Evolutionary conservation across 768 basidiomycete species (phyloP), one percentile per base, ranked within the genome.

Genomic region (Boletus speciosus): DNA sequence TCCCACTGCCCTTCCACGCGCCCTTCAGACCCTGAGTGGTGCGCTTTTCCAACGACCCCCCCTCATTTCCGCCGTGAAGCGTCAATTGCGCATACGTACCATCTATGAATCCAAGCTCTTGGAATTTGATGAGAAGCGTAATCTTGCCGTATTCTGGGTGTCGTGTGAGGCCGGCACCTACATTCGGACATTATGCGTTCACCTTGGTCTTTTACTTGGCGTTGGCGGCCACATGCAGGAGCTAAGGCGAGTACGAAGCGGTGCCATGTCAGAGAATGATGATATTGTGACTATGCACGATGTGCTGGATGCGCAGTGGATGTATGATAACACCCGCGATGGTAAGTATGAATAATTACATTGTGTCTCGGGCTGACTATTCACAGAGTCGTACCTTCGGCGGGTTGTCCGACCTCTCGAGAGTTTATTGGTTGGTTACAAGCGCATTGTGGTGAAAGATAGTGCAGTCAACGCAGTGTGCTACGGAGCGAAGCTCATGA

Each of bases 191-290:
- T 80, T 99, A 42, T 99, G 97, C 70, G 97, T 99, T 14, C 97
- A 99, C 73, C 76, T 99, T 50, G 97, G 97, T 54, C 79, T 99
- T 48, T 57, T 99, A 39, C 78, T 98, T 36, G 97, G 97, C 57
- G 96, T 98, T 29, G 97, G 97, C 23, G 97, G 95, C n/a, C 97
- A 99, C 73, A 99, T 99, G 97, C 96, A 99, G 75, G 97, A 99
- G 71, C 80, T 99, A 54, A 81, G 97, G 63, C 78, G 97, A 63
- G 96, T 98, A 14, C 78, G 97, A 60, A 92, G 88, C 68, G 97
- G 97, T 64, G 96, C 95, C 46, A 87, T 98, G 83, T 91, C 89
- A 46, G 97, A 99, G 76, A 94, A 92, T 68, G 96, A 98, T 68
- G 94, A 94, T 62, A 93, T 98, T 65, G 97, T 98, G 56, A 95